Evolutionary conservation across 345 rosid species (phyloP), one percentile per base, ranked within the genome.

Genomic region (Euphorbia tirucalli): DNA sequence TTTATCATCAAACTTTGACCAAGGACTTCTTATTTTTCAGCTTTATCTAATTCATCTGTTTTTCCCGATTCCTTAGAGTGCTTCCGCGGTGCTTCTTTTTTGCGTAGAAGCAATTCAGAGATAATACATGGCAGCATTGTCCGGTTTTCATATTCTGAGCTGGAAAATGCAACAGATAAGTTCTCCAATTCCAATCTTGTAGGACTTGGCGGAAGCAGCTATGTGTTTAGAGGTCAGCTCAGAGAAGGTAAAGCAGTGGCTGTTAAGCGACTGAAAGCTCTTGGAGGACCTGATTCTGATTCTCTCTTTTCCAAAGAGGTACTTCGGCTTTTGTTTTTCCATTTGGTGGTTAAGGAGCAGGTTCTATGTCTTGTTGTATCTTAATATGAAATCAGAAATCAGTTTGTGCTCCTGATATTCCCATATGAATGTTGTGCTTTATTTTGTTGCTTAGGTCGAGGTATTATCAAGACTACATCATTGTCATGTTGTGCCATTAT

Each of bases 121-220:
- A 81, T 77, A 24, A 70, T 88, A 63, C 80, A 76, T 44, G 93
- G 93, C 65, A 79, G 88, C 58, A 84, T 92, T 24, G 56, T 71
- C 71, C 90, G 81, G 72, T 95, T 88, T 81, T 80, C 91, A 6
- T 92, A 88, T 78, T 44, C 83, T 76, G 97, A 88, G 68, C 71
- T 92, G 84, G 94, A 89, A 75, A 63, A 76, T 76, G 94, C 96
- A 71, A 95, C 97, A 18, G 64, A 88, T 63, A 90, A 86, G 71
- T 95, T 95, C 81, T 87, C 93, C 62, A 74, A 75, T 83, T 83
- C 87, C 71, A 90, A 77, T 69, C 80, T 90, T 11, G 85, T 92
- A 77, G 99, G 97, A 65, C 88, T 84, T 31, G 97, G 99, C 21
- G 97, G 97, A 81, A 88, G 96, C 81, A 92, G 99, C 73, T 84